Conservation (phyloP, 2,329 filamentous ascomycete species). For the Fusarium succisae region DNA sequence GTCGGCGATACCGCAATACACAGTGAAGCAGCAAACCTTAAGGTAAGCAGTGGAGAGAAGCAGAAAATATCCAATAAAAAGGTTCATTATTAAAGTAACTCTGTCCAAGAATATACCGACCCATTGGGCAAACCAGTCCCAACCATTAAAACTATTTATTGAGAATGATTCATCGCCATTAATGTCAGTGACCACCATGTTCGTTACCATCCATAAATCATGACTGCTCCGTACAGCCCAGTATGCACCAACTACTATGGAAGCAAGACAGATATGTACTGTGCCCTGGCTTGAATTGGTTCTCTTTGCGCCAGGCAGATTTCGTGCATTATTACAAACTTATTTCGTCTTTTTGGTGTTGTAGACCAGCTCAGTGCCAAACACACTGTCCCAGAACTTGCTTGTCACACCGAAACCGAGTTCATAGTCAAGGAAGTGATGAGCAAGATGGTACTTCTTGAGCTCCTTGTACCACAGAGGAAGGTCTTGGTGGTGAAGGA, state of each 20-base stretch:
- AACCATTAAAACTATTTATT: conserved; percentile 40
- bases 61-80: neutral
- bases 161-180: conserved; percentile 35
- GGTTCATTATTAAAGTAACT: conserved; percentile 32
- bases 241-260: conserved; percentile 29
- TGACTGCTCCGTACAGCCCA: conserved; percentile 32
- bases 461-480: conserved; percentile 89
- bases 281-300: conserved; percentile 1
- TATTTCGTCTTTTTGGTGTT: conserved; percentile 48
- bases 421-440: conserved; percentile 98
- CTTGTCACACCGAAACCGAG: conserved; percentile 97
- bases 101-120: conserved; percentile 29
- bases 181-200: conserved; percentile 38
- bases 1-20: neutral
- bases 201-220: conserved; percentile 43
- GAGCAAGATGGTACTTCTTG: conserved; percentile 97
- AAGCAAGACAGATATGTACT: conserved; percentile 31
- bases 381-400: conserved; percentile 93
- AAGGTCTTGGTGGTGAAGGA: conserved; percentile 93
- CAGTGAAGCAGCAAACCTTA: neutral
- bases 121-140: conserved; percentile 33
- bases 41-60: neutral
- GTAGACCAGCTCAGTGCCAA: conserved; percentile 80
- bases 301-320: neutral
- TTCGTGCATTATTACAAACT: conserved; percentile 1